Conservation (phyloP, 2,329 filamentous ascomycete species). For the Pseudogymnoascus sp. region DNA sequence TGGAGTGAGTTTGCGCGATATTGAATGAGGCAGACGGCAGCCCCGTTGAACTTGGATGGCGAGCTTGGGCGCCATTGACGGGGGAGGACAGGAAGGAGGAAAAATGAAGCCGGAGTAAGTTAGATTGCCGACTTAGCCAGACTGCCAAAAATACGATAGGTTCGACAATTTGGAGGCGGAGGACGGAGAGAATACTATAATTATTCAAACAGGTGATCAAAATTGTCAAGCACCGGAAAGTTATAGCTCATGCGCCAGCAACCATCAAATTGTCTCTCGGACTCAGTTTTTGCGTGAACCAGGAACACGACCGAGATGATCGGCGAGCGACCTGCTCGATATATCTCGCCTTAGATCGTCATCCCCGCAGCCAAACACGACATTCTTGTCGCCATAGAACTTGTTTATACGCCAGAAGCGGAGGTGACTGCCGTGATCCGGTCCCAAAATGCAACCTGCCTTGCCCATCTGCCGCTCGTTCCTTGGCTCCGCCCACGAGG, state of each 20-base stretch:
- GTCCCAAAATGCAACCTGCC: not conserved
- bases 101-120: not conserved
- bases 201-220: not conserved
- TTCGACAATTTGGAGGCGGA: not conserved
- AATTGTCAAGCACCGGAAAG: not conserved
- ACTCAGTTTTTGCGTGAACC: not conserved
- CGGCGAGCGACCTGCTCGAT: not conserved
- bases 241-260: not conserved
- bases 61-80: too few species aligned
- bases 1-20: not conserved
- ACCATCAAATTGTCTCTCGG: not conserved
- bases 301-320: not conserved
- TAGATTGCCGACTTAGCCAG: not conserved
- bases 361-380: not conserved
- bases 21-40: not conserved
- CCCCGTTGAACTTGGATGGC: too few species aligned
- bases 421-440: not conserved
- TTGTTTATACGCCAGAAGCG: not conserved
- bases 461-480: not conserved
- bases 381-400: not conserved
- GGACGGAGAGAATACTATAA: not conserved
- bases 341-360: not conserved
- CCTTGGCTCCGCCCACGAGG: not conserved
- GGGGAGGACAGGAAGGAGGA: not conserved
- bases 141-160: not conserved